A percentile compares a stretch with the other conserved stretches of the same genome.
Conservation (phyloP, 768 basidiomycete genomes). For the Russula sp. region DNA sequence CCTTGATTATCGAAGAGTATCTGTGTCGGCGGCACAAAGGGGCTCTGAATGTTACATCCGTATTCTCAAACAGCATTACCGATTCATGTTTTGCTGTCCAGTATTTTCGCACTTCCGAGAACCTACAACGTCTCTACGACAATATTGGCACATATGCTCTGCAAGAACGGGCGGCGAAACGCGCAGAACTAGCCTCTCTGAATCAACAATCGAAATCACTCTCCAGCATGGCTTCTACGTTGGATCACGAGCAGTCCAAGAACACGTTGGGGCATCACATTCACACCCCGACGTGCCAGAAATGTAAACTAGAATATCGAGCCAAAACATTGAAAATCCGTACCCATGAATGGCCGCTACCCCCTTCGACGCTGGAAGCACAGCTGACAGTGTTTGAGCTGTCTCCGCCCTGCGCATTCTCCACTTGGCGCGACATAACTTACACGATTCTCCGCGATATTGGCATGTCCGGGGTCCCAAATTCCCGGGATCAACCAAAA, state of each 20-base stretch:
- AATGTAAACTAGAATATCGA: not conserved
- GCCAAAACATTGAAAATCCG: not conserved
- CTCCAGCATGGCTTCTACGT: not conserved
- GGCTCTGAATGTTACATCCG: not conserved
- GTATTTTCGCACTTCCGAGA: not conserved
- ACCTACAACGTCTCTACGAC: not conserved
- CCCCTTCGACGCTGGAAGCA: not conserved
- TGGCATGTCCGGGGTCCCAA: slow-evolving; percentile 32
- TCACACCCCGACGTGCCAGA: not conserved
- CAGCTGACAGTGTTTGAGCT: slow-evolving; percentile 7
- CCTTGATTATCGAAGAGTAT: not conserved
- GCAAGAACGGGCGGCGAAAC: not conserved
- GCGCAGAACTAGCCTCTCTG: not conserved
- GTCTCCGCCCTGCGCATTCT: not conserved
- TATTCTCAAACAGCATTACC: not conserved
- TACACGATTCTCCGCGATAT: slow-evolving; percentile 5
- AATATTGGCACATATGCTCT: not conserved
- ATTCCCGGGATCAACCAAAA: slow-evolving; percentile 12
- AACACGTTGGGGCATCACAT: not conserved
- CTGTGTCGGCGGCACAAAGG: not conserved
- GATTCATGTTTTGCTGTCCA: not conserved
- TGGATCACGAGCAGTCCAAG: too few relatives aligned
- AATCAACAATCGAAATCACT: not conserved
- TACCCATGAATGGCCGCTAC: not conserved
- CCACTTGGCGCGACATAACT: slow-evolving; percentile 4